A percentile compares a stretch with the other conserved stretches of the same genome.
Evolutionary conservation across 2,329 filamentous ascomycete species (phyloP).

Genomic region (Sarocladium oryzae): DNA sequence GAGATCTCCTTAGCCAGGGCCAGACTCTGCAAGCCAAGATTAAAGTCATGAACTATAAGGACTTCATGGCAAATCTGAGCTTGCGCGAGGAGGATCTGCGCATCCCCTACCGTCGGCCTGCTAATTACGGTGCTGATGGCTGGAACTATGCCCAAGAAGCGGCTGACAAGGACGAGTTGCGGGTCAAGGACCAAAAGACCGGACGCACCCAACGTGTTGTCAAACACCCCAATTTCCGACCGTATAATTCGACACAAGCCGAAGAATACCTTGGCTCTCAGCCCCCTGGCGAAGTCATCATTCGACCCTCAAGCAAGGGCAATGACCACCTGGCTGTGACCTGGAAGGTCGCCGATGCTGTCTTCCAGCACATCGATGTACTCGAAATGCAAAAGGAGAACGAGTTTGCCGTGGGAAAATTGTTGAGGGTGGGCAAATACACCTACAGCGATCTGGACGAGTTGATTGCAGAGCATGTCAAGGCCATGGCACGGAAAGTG

Average conservation of each 20-base stretch:
- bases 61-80: slow-evolving; percentile 76
- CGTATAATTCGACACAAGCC: slow-evolving; percentile 86
- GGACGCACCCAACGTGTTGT: slow-evolving; percentile 89
- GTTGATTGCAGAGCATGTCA: slow-evolving; percentile 92
- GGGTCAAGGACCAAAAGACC: slow-evolving; percentile 78
- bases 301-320: slow-evolving; percentile 90
- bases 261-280: slow-evolving; percentile 89
- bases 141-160: slow-evolving; percentile 84
- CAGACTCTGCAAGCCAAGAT: slow-evolving; percentile 88
- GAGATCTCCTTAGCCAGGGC: slow-evolving; percentile 67
- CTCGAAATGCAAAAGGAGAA: slow-evolving; percentile 95
- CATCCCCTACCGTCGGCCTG: slow-evolving; percentile 60
- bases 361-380: slow-evolving; percentile 98
- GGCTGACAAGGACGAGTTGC: slow-evolving; percentile 73
- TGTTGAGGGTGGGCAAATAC: slow-evolving; percentile 80
- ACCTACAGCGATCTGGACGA: slow-evolving; percentile 96
- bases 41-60: slow-evolving; percentile 78
- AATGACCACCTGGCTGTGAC: slow-evolving; percentile 93
- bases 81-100: slow-evolving; percentile 76
- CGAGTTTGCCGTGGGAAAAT: slow-evolving; percentile 86
- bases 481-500: slow-evolving; percentile 96
- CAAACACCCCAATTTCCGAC: slow-evolving; percentile 93
- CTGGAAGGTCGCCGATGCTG: slow-evolving; percentile 93
- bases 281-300: slow-evolving; percentile 82
- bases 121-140: slow-evolving; percentile 68